phyloP scores from a whole-genome alignment of 1,284 basidiomycete species.

The Tetrapyrgos nigripes region DNA sequence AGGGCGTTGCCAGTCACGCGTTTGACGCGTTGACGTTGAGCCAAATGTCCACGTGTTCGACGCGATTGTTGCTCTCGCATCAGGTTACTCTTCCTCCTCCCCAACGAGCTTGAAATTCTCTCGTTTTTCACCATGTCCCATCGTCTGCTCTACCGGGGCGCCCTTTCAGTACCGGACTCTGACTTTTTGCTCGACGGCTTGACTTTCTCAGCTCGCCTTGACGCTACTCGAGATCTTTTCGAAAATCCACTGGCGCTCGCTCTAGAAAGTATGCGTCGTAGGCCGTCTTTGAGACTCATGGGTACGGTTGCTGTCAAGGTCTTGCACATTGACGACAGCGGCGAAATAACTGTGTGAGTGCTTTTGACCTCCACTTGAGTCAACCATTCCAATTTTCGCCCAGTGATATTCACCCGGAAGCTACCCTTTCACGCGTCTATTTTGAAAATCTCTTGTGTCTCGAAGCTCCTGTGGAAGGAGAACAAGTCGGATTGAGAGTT shows the following conservation, averaged over 20 bases:
- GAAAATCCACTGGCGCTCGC: slow-evolving; percentile 74
- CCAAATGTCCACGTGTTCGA: not conserved
- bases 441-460: slow-evolving; percentile 76
- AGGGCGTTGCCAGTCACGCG: too few relatives aligned
- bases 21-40: not conserved
- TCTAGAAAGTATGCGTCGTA: slow-evolving; percentile 81
- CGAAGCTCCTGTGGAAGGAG: slow-evolving; percentile 24
- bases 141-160: slow-evolving; percentile 76
- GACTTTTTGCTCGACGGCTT: slow-evolving; percentile 74
- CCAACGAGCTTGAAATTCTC: too few relatives aligned
- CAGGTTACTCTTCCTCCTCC: too few relatives aligned
- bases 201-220: slow-evolving; percentile 62
- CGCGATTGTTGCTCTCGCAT: not conserved
- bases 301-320: slow-evolving; percentile 59
- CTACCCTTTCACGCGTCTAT: slow-evolving; percentile 64
- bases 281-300: slow-evolving; percentile 65
- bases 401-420: slow-evolving; percentile 76
- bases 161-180: slow-evolving; percentile 77
- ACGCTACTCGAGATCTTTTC: slow-evolving; percentile 53
- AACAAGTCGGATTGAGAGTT: slow-evolving; percentile 62
- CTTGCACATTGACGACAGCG: slow-evolving; percentile 64
- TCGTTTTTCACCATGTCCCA: too few relatives aligned
- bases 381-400: not conserved
- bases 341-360: slow-evolving; percentile 67
- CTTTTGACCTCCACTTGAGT: not conserved